Evolutionary conservation across 306 rosid genomes (phyloP).

Genomic region (Rosa multiflora): DNA sequence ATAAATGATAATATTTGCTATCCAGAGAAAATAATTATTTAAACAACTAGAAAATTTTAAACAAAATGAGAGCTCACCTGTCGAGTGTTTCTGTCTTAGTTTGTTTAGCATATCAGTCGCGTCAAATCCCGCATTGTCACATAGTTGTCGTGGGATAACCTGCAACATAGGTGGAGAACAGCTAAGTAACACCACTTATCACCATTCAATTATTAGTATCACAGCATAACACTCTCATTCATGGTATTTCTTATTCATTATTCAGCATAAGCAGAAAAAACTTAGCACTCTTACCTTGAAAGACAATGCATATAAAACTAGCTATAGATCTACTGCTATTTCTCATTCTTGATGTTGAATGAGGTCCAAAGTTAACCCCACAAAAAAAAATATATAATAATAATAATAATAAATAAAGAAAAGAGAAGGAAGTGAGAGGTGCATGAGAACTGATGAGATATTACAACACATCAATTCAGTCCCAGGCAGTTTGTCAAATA

Average conservation of each 20-base stretch:
- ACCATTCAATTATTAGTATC: no score
- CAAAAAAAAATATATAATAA: no score
- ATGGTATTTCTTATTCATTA: no score
- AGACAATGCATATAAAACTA: neutral
- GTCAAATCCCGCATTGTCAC: conserved; percentile 99
- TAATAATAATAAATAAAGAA: no score
- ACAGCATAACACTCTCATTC: no score
- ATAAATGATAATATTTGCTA: neutral
- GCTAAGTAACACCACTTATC: conserved; percentile 12
- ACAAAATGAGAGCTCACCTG: conserved; percentile 46
- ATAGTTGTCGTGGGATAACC: conserved; percentile 96
- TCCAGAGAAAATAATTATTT: neutral
- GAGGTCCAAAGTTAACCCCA: no score
- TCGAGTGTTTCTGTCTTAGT: conserved; percentile 90
- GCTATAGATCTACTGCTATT: neutral
- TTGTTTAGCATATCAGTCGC: conserved; percentile 98
- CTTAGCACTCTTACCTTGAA: neutral
- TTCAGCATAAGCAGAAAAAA: neutral
- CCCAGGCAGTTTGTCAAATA: neutral
- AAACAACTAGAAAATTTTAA: neutral
- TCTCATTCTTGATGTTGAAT: no score
- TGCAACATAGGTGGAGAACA: conserved; percentile 33
- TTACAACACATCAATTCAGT: neutral
- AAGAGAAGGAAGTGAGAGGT: neutral
- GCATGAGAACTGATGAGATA: neutral